Evolutionary conservation across 345 rosid genomes (phyloP), one percentile per base, ranked within the genome.

Genomic region (Xanthoceras sorbifolium): DNA sequence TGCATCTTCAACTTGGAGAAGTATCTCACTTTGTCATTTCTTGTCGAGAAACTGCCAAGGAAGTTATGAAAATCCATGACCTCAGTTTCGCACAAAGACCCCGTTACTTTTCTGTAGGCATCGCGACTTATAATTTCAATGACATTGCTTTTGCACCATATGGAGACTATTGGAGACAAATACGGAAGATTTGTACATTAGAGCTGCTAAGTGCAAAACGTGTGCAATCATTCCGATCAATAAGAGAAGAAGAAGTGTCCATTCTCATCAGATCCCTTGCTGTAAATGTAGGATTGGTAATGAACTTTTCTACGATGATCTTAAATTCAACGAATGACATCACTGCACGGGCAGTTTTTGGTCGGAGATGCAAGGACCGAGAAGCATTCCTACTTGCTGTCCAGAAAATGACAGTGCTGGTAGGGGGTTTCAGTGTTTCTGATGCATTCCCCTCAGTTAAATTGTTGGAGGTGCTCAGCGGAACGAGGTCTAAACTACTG

Each of bases 361-460:
- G 59, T 52, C 0, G 23, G 59, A 52, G 59, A 52, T 52, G 59
- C 9, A 18, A 52, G 59, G 59, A 52, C 6, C 22, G 6, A 20
- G 59, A 12, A 20, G 65, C 31, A 4, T 59, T 55, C 34, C 15
- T 36, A 4, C 6, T 6, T 52, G 25, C n/a, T 7, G 1, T 38
- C 0, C 7, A 36, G 75, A 38, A 59, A 72, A 9, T 10, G 0
- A 18, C 31, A 31, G 28, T 18, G 64, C 4, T 26, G 18, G 73
- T 2, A 15, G 38, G 12, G 9, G 73, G 75, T 59, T 73, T 73
- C 23, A 9, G 12, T 7, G 4, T 17, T 20, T 62, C 75, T 11
- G 84, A 80, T 61, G 31, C 67, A 23, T 84, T 68, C 52, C 89
- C 90, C 60, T 87, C 90, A 0, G 6, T n/a, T 25, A 73, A 79